A percentile compares a stretch with the other conserved stretches of the same genome.
These are phyloP conservation scores for Withania somnifera DNA, from an alignment of 305 asterid species.

Conservation along the genomic window DNA sequence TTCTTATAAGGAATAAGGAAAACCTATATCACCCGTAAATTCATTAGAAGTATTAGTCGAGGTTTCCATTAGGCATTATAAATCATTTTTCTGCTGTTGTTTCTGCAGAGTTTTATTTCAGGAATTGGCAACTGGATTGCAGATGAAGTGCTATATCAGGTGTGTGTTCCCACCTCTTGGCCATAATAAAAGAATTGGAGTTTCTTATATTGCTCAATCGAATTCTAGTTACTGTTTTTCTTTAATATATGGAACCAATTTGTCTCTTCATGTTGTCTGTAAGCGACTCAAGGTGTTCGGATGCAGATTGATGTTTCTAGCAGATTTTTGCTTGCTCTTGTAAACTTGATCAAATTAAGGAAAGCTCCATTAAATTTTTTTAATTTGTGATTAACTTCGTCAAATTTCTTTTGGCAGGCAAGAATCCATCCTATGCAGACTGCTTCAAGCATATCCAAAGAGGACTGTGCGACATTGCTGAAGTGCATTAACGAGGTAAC, in stretches of 20 bases:
- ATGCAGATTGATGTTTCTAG: neutral
- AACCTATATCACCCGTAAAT: neutral
- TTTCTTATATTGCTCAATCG: neutral
- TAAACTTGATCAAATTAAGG: neutral
- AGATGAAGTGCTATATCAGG: slow-evolving; percentile 94
- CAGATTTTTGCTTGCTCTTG: neutral
- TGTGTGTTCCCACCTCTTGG: slow-evolving; percentile 26
- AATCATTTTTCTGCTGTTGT: slow-evolving; percentile 1
- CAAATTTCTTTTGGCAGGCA: slow-evolving; percentile 42
- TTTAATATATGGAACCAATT: neutral
- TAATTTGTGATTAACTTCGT: neutral
- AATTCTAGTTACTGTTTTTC: neutral
- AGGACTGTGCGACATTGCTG: slow-evolving; percentile 51
- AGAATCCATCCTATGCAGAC: slow-evolving; percentile 76
- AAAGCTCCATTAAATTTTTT: neutral
- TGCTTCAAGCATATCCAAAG: slow-evolving; percentile 71
- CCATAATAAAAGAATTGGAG: neutral
- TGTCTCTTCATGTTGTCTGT: neutral
- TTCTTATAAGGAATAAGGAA: neutral
- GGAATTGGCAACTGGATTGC: slow-evolving; percentile 99
- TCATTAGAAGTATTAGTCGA: neutral
- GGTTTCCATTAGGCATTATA: neutral
- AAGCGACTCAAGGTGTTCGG: neutral
- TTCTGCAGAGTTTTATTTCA: slow-evolving; percentile 73
- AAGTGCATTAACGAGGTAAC: slow-evolving; percentile 76